Conservation (phyloP, 306 rosid species). For the Fragaria vesca region DNA sequence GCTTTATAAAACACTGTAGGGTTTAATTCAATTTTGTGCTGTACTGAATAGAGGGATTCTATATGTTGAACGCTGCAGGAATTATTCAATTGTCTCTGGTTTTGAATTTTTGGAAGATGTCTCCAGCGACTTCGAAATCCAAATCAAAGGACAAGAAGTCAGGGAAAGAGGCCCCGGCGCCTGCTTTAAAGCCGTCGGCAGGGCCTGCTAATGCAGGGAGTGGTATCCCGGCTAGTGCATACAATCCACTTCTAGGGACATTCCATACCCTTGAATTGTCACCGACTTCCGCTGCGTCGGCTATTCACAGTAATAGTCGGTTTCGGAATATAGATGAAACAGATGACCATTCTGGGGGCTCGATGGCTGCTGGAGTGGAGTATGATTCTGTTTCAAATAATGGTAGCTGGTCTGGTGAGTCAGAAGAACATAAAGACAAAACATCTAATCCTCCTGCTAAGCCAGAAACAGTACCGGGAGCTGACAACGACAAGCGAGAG, state of each 20-base stretch:
- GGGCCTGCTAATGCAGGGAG: constrained; percentile 60
- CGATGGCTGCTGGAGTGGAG: constrained; percentile 55
- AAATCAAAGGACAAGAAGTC: constrained; percentile 87
- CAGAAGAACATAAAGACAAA: constrained; percentile 91
- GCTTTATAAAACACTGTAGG: background rate
- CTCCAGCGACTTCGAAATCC: constrained; percentile 83
- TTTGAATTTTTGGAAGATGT: constrained; percentile 47
- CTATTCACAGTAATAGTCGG: constrained; percentile 69
- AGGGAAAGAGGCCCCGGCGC: constrained; percentile 65
- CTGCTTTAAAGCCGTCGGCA: constrained; percentile 50
- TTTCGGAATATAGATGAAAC: constrained; percentile 89
- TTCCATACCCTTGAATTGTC: constrained; percentile 73
- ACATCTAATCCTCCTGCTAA: constrained; percentile 47
- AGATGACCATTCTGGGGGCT: constrained; percentile 77
- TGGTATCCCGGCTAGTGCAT: constrained; percentile 82
- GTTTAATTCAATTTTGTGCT: background rate
- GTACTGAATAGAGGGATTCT: constrained; percentile 9
- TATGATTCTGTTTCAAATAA: constrained; percentile 94
- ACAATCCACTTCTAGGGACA: constrained; percentile 87
- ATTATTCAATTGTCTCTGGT: background rate
- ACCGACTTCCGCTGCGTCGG: constrained; percentile 48
- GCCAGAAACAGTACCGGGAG: constrained; percentile 80
- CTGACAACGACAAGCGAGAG: constrained; percentile 89
- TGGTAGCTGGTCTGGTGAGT: constrained; percentile 99
- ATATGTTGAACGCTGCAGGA: constrained; percentile 36